These are phyloP conservation scores for Apiospora pterosperma DNA, from an alignment of 2,329 filamentous ascomycete species.

Conservation along the genomic window DNA sequence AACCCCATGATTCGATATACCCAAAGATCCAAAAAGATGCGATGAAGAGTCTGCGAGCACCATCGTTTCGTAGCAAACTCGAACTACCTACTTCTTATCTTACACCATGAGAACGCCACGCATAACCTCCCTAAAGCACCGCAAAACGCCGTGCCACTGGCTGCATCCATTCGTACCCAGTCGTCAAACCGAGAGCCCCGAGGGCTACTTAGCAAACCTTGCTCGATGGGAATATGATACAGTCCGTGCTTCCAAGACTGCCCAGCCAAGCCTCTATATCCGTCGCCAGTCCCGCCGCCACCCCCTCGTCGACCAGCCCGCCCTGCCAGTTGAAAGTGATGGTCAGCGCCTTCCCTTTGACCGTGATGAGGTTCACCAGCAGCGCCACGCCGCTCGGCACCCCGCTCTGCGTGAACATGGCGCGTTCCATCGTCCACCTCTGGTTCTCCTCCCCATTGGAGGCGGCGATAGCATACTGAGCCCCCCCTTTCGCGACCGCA, in stretches of 20 bases:
- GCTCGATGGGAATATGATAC: neutral
- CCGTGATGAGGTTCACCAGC: constrained; percentile 3
- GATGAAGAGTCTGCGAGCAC: too few relatives aligned
- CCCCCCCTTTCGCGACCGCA: neutral
- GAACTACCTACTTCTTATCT: neutral
- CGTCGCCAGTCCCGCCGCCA: neutral
- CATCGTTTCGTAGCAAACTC: too few relatives aligned
- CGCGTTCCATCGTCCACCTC: constrained; percentile 20
- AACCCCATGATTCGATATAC: too few relatives aligned
- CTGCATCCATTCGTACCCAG: too few relatives aligned
- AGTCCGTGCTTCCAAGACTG: neutral
- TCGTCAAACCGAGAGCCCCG: neutral
- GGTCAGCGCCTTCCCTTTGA: constrained; percentile 5
- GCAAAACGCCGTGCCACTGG: neutral
- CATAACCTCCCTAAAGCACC: neutral
- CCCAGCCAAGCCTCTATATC: constrained; percentile 7
- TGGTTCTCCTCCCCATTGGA: neutral
- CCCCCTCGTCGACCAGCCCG: neutral
- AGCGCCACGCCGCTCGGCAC: neutral
- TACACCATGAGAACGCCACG: neutral
- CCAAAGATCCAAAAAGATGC: too few relatives aligned
- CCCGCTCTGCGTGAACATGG: constrained; percentile 10
- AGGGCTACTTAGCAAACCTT: neutral
- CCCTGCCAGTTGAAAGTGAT: constrained; percentile 7
- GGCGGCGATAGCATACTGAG: neutral